phyloP scores from a whole-genome alignment of 208 protist genomes.

The Leishmania mexicana region DNA sequence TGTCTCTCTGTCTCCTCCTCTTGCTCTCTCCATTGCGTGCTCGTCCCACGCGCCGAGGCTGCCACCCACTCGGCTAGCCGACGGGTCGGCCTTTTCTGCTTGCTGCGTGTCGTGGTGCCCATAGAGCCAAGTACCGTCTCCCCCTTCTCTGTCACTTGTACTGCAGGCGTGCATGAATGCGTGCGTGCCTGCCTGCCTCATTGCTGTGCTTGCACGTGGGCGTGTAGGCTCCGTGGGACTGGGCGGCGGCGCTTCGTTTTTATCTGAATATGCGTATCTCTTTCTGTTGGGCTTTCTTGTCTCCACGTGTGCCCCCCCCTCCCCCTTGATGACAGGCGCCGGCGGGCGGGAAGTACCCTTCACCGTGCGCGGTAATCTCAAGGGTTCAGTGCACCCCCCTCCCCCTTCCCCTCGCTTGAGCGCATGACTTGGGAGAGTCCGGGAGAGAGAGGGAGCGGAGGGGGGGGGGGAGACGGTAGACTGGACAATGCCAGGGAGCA shows the following conservation, averaged over 20 bases:
- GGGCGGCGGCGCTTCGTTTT: background rate
- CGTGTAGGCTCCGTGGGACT: background rate
- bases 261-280: background rate
- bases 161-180: background rate
- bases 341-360: too few species aligned
- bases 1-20: background rate
- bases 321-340: background rate
- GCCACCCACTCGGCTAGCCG: background rate
- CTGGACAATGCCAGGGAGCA: background rate
- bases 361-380: too few species aligned
- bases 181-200: background rate
- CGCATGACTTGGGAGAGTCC: too few species aligned
- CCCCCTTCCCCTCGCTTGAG: too few species aligned
- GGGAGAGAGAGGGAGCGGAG: background rate
- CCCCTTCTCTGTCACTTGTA: background rate
- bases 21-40: background rate
- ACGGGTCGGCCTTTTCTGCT: background rate
- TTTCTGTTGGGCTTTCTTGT: background rate
- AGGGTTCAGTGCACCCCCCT: too few species aligned
- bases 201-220: background rate
- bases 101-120: background rate
- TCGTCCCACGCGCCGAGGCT: background rate
- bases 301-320: too few species aligned
- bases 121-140: background rate
- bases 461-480: background rate